Evolutionary conservation across 179 eudicot genomes (phyloP).

Genomic region (Corrigiola litoralis): DNA sequence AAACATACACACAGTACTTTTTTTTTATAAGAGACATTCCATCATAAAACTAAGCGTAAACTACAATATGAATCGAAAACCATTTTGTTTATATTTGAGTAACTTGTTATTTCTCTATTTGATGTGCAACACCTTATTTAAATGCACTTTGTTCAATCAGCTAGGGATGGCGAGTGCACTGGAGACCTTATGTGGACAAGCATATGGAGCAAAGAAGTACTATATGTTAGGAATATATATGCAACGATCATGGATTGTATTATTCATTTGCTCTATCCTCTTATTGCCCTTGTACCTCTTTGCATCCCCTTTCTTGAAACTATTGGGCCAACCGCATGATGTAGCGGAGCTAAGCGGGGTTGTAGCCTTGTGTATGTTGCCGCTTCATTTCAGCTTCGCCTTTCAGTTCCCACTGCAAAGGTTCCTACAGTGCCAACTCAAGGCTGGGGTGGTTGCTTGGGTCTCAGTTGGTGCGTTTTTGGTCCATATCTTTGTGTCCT

Average conservation of each 20-base stretch:
- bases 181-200: conserved; percentile 30
- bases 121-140: too few species aligned
- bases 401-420: conserved; percentile 28
- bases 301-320: conserved; percentile 16
- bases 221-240: conserved; percentile 23
- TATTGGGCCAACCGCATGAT: conserved; percentile 18
- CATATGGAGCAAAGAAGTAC: conserved; percentile 25
- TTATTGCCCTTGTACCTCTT: conserved; percentile 18
- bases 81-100: too few species aligned
- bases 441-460: conserved; percentile 20
- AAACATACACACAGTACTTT: too few species aligned
- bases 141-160: too few species aligned
- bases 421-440: conserved; percentile 27
- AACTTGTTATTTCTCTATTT: too few species aligned
- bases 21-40: too few species aligned
- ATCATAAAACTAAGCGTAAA: too few species aligned
- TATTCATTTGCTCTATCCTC: conserved; percentile 10
- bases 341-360: conserved; percentile 22
- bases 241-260: conserved; percentile 28
- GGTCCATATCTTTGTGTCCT: conserved; percentile 16
- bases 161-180: conserved; percentile 32
- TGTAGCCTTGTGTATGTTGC: conserved; percentile 18
- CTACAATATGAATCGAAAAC: too few species aligned
- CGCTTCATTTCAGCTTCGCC: conserved; percentile 29
- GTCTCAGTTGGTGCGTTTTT: conserved; percentile 9